These are phyloP conservation scores for Pholiota adiposa DNA, from an alignment of 1,284 basidiomycete species.

Conservation along the genomic window DNA sequence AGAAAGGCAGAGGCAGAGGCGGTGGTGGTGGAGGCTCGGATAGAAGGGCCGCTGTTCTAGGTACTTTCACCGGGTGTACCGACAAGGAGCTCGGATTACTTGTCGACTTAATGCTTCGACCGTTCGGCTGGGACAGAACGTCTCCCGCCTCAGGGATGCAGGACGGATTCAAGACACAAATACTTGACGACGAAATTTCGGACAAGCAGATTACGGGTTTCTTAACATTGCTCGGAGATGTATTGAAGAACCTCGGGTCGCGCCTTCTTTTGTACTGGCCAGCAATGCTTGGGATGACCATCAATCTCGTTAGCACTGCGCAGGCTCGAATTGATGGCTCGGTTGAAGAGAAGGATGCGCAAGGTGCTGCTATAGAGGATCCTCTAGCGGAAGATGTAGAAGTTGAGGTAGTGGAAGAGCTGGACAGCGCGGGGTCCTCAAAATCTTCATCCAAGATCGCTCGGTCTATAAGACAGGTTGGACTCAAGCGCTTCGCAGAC, in stretches of 20 bases:
- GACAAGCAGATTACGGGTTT: conserved; percentile 85
- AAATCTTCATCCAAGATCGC: conserved; percentile 46
- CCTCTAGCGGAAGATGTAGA: conserved; percentile 32
- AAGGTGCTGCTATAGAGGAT: conserved; percentile 26
- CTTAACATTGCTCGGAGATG: conserved; percentile 83
- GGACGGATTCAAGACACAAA: conserved; percentile 24
- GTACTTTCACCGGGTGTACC: conserved; percentile 71
- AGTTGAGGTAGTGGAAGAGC: conserved; percentile 40
- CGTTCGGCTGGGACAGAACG: conserved; percentile 53
- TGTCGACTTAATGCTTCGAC: conserved; percentile 90
- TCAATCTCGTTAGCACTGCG: conserved; percentile 68
- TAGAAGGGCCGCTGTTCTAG: conserved; percentile 79
- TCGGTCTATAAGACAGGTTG: conserved; percentile 78
- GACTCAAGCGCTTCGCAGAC: conserved; percentile 86
- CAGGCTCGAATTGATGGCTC: conserved; percentile 54
- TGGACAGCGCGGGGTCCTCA: conserved; percentile 41
- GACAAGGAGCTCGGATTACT: conserved; percentile 80
- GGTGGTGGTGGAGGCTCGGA: conserved; percentile 66
- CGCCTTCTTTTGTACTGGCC: conserved; percentile 76
- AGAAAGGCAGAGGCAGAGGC: conserved; percentile 73
- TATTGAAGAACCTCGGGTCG: conserved; percentile 81
- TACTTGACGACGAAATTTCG: conserved; percentile 40
- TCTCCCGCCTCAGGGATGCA: conserved; percentile 13
- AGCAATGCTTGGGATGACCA: conserved; percentile 65
- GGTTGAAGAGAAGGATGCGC: conserved; percentile 18